phyloP scores from a whole-genome alignment of 805 yeast genomes.

The Myxozyma melibiosi region DNA sequence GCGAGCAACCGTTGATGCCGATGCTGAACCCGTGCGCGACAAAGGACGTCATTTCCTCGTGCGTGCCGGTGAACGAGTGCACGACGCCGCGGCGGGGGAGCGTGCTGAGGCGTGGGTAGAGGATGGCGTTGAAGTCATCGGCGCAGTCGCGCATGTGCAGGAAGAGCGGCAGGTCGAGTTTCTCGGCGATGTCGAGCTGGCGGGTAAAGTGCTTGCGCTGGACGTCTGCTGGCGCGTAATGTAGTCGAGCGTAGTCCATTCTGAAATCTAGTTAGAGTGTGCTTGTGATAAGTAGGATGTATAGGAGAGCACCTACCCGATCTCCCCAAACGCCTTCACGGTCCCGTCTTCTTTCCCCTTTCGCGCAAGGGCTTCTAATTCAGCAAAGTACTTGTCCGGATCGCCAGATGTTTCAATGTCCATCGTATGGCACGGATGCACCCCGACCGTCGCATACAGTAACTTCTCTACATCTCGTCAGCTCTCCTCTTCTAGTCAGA shows the following conservation, averaged over 20 bases:
- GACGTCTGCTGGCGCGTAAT: slow-evolving; percentile 66
- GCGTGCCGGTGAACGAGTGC: slow-evolving; percentile 90
- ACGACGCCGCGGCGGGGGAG: slow-evolving; percentile 71
- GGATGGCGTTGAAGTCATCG: slow-evolving; percentile 68
- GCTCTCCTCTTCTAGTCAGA: not conserved
- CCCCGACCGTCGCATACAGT: slow-evolving; percentile 79
- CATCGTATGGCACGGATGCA: slow-evolving; percentile 87
- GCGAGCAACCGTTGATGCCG: slow-evolving; percentile 92
- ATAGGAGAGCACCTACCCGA: slow-evolving; percentile 53
- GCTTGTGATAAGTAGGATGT: not conserved
- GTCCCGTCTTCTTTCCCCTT: slow-evolving; percentile 53
- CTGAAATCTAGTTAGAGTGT: not conserved
- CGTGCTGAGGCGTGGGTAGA: slow-evolving; percentile 61
- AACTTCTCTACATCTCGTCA: slow-evolving; percentile 12
- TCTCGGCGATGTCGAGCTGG: slow-evolving; percentile 68
- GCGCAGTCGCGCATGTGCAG: slow-evolving; percentile 87
- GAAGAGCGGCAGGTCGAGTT: slow-evolving; percentile 70
- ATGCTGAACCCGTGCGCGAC: slow-evolving; percentile 65
- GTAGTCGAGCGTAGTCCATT: slow-evolving; percentile 89
- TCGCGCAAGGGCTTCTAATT: slow-evolving; percentile 53
- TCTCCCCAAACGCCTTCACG: slow-evolving; percentile 88
- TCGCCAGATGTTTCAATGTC: slow-evolving; percentile 49
- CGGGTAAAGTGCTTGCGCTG: slow-evolving; percentile 68
- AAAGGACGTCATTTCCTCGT: slow-evolving; percentile 60
- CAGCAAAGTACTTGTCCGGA: slow-evolving; percentile 49